Evolutionary conservation across 208 protist species (phyloP), one percentile per base, ranked within the genome.

Genomic region (Trypanosoma cruzi): DNA sequence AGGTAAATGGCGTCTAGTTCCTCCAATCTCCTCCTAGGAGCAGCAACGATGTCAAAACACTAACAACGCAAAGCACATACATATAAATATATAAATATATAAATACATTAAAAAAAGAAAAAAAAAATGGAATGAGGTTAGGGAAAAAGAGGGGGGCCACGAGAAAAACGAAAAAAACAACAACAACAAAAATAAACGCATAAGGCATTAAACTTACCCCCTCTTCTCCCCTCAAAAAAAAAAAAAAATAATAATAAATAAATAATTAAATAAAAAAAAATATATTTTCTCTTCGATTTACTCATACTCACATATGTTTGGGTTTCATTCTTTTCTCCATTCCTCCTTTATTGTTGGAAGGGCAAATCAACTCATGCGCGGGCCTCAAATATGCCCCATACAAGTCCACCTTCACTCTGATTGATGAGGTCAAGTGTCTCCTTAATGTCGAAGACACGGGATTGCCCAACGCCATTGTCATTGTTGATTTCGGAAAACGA

Each of bases 351-450:
- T 1, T 14, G 8, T 16, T 44, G 48, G 6, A 52, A 52, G 22
- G 48, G 16, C 16, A 52, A 11, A 18, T 8, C 2, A 28, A 14
- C 26, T 28, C 37, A 52, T 57, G 20, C 52, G 10, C 32, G 50
- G 11, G 85, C 84, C 53, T 90, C 79, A 73, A 93, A 93, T 52
- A 94, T 80, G 52, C 75, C 83, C 85, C 88, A 94, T 46, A 90
- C 74, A 32, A 94, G 75, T 54, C 85, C 85, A 18, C 85, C 85
- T 26, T 89, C 75, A 2, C 79, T 58, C 10, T 54, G 68, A 65
- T 86, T 73, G 63, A 94, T 79, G 2, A 94, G 68, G 0, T 79
- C 70, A 4, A 91, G 56, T 26, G 88, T 94, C 54, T 94, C 88
- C 6, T 70, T 31, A 2, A 82, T 75, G 50, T 87, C 79, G 66